phyloP scores from a whole-genome alignment of 2,329 filamentous ascomycete species.

The Verticillium klebahnii region DNA sequence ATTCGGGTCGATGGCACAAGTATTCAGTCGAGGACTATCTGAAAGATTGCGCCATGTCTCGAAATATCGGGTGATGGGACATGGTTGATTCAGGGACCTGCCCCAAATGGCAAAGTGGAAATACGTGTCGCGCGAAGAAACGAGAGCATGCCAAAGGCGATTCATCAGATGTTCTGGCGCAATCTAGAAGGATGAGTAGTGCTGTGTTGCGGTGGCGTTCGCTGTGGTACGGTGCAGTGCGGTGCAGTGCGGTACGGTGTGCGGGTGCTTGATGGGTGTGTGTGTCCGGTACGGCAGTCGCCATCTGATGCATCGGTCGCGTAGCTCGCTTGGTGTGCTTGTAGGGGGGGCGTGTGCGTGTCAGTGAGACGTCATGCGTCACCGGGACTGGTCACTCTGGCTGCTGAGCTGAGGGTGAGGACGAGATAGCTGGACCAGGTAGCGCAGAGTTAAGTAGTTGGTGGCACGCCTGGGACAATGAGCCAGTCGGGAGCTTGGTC shows the following conservation, averaged over 20 bases:
- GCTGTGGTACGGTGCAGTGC: no score
- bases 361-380: neutral
- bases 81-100: neutral
- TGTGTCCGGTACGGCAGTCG: neutral
- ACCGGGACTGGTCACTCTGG: neutral
- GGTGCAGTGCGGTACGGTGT: no score
- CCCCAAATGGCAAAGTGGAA: neutral
- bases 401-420: neutral
- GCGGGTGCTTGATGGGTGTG: no score
- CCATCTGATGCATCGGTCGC: neutral
- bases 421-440: neutral
- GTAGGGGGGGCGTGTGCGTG: neutral
- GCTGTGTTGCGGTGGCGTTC: neutral
- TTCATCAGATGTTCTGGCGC: neutral
- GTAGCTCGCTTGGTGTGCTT: neutral
- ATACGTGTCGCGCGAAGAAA: neutral
- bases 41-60: conserved; percentile 3
- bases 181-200: neutral
- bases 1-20: neutral
- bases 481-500: neutral
- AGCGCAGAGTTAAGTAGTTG: neutral
- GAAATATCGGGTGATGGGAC: neutral
- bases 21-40: neutral
- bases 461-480: neutral
- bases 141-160: neutral